phyloP scores from a whole-genome alignment of 352 stramenopile species.

The Pythium monospermum region DNA sequence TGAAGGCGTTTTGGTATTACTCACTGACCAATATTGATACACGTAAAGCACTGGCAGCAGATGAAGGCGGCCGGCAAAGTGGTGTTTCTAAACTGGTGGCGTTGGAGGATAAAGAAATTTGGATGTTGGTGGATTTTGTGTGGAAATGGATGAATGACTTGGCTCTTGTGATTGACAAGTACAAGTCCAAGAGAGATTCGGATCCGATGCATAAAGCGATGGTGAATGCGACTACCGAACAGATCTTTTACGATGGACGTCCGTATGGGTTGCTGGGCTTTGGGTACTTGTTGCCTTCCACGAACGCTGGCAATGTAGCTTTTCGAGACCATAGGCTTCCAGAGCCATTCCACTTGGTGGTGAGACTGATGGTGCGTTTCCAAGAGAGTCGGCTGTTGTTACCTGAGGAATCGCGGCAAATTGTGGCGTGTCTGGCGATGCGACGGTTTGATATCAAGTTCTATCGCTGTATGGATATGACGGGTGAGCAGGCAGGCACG shows the following conservation, averaged over 20 bases:
- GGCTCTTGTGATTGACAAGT: constrained; percentile 23
- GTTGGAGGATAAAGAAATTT: constrained; percentile 32
- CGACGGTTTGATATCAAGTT: constrained; percentile 37
- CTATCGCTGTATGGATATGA: constrained; percentile 52
- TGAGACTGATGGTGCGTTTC: constrained; percentile 47
- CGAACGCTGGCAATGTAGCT: constrained; percentile 51
- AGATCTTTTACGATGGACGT: constrained; percentile 43
- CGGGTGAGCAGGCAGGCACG: no score
- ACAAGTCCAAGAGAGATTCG: constrained; percentile 25
- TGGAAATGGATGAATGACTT: constrained; percentile 23
- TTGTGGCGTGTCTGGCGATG: constrained; percentile 51
- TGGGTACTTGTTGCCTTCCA: constrained; percentile 45
- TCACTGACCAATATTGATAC: background rate
- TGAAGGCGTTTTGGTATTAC: background rate
- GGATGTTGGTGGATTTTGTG: constrained; percentile 25
- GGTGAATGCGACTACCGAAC: constrained; percentile 26
- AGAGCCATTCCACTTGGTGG: constrained; percentile 43
- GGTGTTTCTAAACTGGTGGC: constrained; percentile 7
- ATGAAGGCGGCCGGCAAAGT: no score
- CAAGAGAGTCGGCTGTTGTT: constrained; percentile 58
- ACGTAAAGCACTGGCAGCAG: no score
- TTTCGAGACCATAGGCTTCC: constrained; percentile 51
- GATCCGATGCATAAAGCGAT: constrained; percentile 33
- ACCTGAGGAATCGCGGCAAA: constrained; percentile 38
- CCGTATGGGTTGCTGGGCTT: constrained; percentile 54